Conservation (phyloP, 1,284 basidiomycete species). For the Flammula alnicola region DNA sequence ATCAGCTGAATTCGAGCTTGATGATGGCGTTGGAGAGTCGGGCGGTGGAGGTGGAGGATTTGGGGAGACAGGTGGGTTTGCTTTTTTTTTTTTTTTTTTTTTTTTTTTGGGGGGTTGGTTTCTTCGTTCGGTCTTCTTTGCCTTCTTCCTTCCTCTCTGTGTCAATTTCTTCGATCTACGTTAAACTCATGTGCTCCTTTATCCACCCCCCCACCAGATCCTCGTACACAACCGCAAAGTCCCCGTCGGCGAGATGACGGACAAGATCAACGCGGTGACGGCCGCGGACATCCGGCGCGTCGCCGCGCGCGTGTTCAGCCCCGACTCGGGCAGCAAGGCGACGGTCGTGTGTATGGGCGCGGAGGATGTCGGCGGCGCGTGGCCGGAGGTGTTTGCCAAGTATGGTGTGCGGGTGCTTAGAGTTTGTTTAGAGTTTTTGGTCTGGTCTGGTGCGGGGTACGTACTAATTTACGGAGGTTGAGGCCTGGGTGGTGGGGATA, state of each 20-base stretch:
- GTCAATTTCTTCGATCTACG: no score
- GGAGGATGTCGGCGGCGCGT: conserved; percentile 70
- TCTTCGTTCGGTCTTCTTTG: no score
- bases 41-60: conserved; percentile 89
- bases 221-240: conserved; percentile 92
- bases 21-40: conserved; percentile 97
- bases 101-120: no score
- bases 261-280: conserved; percentile 84
- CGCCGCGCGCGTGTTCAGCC: conserved; percentile 74
- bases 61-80: conserved; percentile 85
- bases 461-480: no score
- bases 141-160: no score
- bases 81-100: no score
- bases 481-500: no score
- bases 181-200: conserved; percentile 6
- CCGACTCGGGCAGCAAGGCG: conserved; percentile 61
- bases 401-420: conserved; percentile 58
- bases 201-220: conserved; percentile 58
- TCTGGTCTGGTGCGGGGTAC: no score
- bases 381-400: conserved; percentile 61
- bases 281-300: conserved; percentile 74
- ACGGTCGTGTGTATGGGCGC: conserved; percentile 77
- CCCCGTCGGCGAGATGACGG: conserved; percentile 90
- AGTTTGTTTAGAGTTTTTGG: no score
- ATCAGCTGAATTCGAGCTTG: conserved; percentile 92